Evolutionary conservation across 176 grass and related monocot species (phyloP).

Genomic region (Musa schizocarpa): DNA sequence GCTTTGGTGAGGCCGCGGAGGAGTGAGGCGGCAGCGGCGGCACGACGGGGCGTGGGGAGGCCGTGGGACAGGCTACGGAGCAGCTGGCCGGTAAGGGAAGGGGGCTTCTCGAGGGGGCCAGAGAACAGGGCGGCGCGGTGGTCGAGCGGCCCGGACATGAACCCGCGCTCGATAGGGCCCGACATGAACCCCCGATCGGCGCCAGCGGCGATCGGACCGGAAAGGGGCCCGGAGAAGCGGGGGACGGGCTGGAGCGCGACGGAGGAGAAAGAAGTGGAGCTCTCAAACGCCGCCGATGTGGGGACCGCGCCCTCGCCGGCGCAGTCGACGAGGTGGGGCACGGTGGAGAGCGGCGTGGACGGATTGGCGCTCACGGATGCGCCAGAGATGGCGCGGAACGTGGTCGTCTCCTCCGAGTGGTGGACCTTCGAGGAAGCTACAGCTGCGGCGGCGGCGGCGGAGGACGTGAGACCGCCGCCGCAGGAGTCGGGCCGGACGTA

Average conservation of each 20-base stretch:
- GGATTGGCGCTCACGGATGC: conserved; percentile 67
- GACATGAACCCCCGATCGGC: conserved; percentile 39
- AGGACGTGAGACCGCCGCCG: not conserved
- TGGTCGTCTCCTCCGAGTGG: conserved; percentile 29
- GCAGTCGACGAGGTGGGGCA: conserved; percentile 22
- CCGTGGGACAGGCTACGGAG: conserved; percentile 62
- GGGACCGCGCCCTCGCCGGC: conserved; percentile 21
- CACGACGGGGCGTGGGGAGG: conserved; percentile 29
- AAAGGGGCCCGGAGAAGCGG: conserved; percentile 56
- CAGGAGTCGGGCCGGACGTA: conserved; percentile 40
- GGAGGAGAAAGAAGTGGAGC: conserved; percentile 75
- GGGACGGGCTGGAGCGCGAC: conserved; percentile 63
- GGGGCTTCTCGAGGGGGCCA: conserved; percentile 29
- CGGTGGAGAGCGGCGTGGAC: conserved; percentile 81
- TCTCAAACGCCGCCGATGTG: conserved; percentile 46
- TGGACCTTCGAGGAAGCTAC: conserved; percentile 10
- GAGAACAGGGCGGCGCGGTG: conserved; percentile 43
- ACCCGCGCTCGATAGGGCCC: conserved; percentile 50
- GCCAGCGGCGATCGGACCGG: conserved; percentile 23
- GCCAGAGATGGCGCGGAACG: conserved; percentile 61
- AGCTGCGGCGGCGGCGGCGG: conserved; percentile 18
- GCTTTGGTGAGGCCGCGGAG: conserved; percentile 21
- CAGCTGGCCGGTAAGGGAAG: conserved; percentile 18
- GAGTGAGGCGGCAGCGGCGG: conserved; percentile 14
- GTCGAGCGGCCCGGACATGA: conserved; percentile 71